Evolutionary conservation across 1,139 yeast genomes (phyloP), one percentile per base, ranked within the genome.

Genomic region (Yamadazyma triangularis): DNA sequence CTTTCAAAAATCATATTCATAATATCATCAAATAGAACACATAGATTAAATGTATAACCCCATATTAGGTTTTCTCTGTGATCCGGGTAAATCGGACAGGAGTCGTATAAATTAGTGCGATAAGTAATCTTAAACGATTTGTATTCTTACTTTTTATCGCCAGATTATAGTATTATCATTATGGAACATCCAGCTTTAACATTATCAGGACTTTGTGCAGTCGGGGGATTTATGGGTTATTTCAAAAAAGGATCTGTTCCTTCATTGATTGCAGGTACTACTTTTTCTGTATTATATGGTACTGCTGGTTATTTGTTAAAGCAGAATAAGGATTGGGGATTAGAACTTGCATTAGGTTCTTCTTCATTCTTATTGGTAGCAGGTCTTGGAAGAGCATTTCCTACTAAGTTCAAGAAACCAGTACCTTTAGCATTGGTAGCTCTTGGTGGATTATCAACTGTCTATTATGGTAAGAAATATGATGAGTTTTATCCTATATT

Each of bases 111-210:
- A n/a, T n/a, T n/a, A n/a, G n/a, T n/a, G n/a, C n/a, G n/a, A n/a
- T n/a, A n/a, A n/a, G n/a, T n/a, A n/a, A n/a, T n/a, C n/a, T n/a
- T n/a, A n/a, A n/a, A n/a, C n/a, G n/a, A n/a, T n/a, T n/a, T n/a
- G n/a, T n/a, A n/a, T n/a, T n/a, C n/a, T n/a, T n/a, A n/a, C n/a
- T n/a, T n/a, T n/a, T n/a, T n/a, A n/a, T n/a, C n/a, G n/a, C n/a
- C n/a, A n/a, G n/a, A n/a, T n/a, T n/a, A n/a, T n/a, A n/a, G n/a
- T n/a, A n/a, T n/a, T n/a, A n/a, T n/a, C n/a, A n/a, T n/a, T 13
- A 66, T 67, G 89, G 93, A 83, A 62, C 91, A 84, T 55, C 93
- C 91, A 38, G 77, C 89, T 32, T 78, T 67, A 47, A 78, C 91
- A 15, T 69, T 84, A 48, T 77, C 89, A 21, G 87, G 80, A n/a